A percentile compares a stretch with the other conserved stretches of the same genome.
phyloP scores from a whole-genome alignment of 768 basidiomycete genomes.

The Rubroboletus satanas region DNA sequence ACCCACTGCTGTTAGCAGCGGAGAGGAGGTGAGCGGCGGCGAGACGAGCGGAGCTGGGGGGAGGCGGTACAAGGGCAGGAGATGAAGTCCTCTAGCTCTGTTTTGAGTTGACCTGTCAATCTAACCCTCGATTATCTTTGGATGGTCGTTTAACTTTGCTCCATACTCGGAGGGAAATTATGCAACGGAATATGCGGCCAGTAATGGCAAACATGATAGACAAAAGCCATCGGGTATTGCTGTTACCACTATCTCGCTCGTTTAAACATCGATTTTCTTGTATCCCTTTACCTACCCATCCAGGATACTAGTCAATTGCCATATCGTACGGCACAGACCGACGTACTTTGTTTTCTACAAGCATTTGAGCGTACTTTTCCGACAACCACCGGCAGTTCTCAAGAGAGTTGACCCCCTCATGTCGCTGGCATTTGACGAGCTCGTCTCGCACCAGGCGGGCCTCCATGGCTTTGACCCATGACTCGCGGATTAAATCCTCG shows the following conservation, averaged over 20 bases:
- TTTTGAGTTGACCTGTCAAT: neutral
- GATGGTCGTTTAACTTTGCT: constrained; percentile 9
- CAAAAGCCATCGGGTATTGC: neutral
- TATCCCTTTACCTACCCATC: constrained; percentile 74
- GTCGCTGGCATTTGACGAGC: constrained; percentile 82
- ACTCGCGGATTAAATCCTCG: constrained; percentile 79
- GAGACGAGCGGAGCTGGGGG: constrained; percentile 63
- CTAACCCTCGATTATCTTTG: constrained; percentile 1
- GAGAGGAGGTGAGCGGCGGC: constrained; percentile 62
- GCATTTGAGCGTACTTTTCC: constrained; percentile 76
- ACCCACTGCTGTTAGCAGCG: constrained; percentile 49
- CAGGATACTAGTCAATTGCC: constrained; percentile 1
- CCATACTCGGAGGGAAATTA: neutral
- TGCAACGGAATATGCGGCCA: neutral
- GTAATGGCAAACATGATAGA: neutral
- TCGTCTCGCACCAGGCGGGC: constrained; percentile 83
- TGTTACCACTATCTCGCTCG: neutral
- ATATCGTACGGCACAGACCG: neutral
- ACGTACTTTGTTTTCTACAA: constrained; percentile 76
- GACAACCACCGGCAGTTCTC: constrained; percentile 86
- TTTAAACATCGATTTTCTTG: constrained; percentile 64
- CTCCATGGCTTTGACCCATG: constrained; percentile 95
- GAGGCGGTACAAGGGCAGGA: constrained; percentile 46
- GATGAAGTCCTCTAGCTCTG: constrained; percentile 28
- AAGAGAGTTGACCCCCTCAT: constrained; percentile 89